phyloP scores from a whole-genome alignment of 2,329 filamentous ascomycete species.

The Ophiostoma perfectum region DNA sequence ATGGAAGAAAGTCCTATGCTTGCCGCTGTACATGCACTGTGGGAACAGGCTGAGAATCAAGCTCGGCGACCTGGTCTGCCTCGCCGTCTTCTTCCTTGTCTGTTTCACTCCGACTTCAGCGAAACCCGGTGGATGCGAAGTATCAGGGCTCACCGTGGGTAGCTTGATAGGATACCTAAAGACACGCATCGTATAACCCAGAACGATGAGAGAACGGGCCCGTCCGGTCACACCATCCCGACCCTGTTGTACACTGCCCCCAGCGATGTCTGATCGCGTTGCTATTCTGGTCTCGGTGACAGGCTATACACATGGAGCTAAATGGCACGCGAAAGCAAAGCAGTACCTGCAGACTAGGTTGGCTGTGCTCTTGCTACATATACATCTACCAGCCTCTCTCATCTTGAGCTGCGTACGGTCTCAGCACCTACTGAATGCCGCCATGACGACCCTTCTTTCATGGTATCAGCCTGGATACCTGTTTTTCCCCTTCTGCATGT shows the following conservation, averaged over 20 bases:
- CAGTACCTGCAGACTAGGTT: background rate
- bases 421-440: background rate
- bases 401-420: too few species aligned
- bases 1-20: background rate
- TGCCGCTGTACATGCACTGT: background rate
- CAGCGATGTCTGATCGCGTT: too few species aligned
- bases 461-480: background rate
- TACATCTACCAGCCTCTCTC: background rate
- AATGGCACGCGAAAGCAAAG: background rate
- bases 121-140: too few species aligned
- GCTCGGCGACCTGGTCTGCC: background rate
- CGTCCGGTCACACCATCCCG: conserved; percentile 17
- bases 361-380: background rate
- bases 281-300: background rate
- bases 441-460: background rate
- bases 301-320: background rate
- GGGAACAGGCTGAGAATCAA: background rate
- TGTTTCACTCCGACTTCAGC: too few species aligned
- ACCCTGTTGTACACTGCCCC: background rate
- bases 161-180: background rate
- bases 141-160: too few species aligned
- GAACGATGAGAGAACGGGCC: background rate
- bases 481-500: background rate
- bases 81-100: too few species aligned
- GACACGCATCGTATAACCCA: background rate